Conservation (phyloP, 768 basidiomycete species). For the Lactifluus rugatus region DNA sequence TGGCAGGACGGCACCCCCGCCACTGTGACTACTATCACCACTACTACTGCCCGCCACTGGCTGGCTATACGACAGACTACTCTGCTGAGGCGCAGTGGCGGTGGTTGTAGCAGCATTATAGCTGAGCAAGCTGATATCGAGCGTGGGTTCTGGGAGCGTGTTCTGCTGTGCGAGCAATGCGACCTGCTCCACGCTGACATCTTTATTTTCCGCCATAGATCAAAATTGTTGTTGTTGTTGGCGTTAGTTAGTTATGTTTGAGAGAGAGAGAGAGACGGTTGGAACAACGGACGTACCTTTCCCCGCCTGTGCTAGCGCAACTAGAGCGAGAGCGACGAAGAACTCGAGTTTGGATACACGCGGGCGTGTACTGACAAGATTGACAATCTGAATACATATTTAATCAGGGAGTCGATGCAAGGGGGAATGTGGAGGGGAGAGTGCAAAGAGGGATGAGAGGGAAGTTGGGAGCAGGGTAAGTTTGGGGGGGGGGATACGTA, state of each 20-base stretch:
- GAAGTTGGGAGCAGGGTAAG: no score
- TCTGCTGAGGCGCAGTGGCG: conserved; percentile 32
- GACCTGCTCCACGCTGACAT: conserved; percentile 74
- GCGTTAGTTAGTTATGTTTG: no score
- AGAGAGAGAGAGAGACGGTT: no score
- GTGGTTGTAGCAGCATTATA: conserved; percentile 22
- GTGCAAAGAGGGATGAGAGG: no score
- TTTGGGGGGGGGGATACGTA: conserved; percentile 26
- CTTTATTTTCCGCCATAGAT: conserved; percentile 28
- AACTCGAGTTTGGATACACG: conserved; percentile 84
- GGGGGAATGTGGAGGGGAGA: no score
- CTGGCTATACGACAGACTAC: conserved; percentile 6
- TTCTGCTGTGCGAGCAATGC: conserved; percentile 70
- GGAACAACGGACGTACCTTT: conserved; percentile 58
- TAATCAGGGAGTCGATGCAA: neutral
- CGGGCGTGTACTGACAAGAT: conserved; percentile 71
- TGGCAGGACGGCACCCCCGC: neutral
- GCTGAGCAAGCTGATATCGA: conserved; percentile 49
- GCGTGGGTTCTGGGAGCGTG: conserved; percentile 61
- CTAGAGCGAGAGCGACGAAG: conserved; percentile 82
- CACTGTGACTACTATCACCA: no score
- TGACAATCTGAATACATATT: conserved; percentile 72
- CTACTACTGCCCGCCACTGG: neutral
- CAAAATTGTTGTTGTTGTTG: neutral
- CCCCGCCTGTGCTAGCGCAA: conserved; percentile 74